Percentiles rank a stretch among this genome's conserved stretches.
Conservation (phyloP, 306 rosid genomes). For the Cucumis sativus region DNA sequence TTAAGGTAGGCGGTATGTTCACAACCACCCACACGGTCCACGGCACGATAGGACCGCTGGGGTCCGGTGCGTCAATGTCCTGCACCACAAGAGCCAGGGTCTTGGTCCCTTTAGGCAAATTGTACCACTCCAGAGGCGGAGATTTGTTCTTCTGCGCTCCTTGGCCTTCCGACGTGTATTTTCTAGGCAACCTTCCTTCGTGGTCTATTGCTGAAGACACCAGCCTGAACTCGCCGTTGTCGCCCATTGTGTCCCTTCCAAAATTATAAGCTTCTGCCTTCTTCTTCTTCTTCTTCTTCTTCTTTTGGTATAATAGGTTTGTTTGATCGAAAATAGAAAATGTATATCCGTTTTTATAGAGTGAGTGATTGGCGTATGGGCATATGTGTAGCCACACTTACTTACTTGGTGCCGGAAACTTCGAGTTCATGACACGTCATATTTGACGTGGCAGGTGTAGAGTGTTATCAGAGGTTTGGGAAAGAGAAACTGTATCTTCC, state of each 20-base stretch:
- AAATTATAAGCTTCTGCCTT: not conserved
- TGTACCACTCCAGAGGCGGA: conserved; percentile 86
- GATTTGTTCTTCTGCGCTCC: conserved; percentile 68
- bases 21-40: conserved; percentile 71
- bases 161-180: conserved; percentile 59
- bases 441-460: not conserved
- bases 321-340: too few relatives aligned
- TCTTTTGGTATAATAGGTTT: not conserved
- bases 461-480: not conserved
- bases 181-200: conserved; percentile 51
- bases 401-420: not conserved
- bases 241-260: conserved; percentile 7
- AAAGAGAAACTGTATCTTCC: not conserved
- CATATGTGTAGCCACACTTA: not conserved
- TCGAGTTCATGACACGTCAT: not conserved
- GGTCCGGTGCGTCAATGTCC: conserved; percentile 71
- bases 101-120: conserved; percentile 55
- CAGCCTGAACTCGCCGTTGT: conserved; percentile 46
- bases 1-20: conserved; percentile 41
- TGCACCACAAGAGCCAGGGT: conserved; percentile 52
- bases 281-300: not conserved
- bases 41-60: conserved; percentile 40
- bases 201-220: conserved; percentile 37
- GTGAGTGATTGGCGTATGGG: not conserved
- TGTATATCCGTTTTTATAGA: not conserved